These are phyloP conservation scores for Tylopilus subfusipes DNA, from an alignment of 768 basidiomycete genomes.

Conservation along the genomic window DNA sequence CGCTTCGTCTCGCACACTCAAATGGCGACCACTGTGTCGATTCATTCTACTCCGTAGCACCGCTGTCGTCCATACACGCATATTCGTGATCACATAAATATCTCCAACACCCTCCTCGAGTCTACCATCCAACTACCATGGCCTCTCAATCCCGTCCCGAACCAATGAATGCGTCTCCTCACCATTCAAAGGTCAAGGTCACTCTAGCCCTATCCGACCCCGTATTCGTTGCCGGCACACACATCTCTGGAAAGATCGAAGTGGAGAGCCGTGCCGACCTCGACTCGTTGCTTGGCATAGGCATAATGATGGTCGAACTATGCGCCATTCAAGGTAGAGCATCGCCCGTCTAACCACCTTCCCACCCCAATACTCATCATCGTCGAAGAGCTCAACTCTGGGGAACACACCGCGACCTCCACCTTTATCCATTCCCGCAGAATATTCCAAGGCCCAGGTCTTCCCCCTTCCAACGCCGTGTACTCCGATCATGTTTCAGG, in stretches of 20 bases:
- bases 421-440: constrained; percentile 69
- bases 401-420: constrained; percentile 77
- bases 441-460: constrained; percentile 75
- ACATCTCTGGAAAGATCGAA: constrained; percentile 72
- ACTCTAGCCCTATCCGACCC: constrained; percentile 56
- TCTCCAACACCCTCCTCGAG: background rate
- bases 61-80: constrained; percentile 3
- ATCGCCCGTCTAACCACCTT: background rate
- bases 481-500: constrained; percentile 47
- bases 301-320: constrained; percentile 74
- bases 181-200: constrained; percentile 77
- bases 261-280: constrained; percentile 73
- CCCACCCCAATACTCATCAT: constrained; percentile 3
- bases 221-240: constrained; percentile 61
- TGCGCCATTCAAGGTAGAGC: constrained; percentile 63
- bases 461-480: constrained; percentile 84
- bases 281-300: constrained; percentile 62
- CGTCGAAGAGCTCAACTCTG: constrained; percentile 61
- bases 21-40: constrained; percentile 17
- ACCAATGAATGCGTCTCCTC: constrained; percentile 80
- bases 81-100: constrained; percentile 14
- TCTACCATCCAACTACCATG: constrained; percentile 14
- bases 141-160: constrained; percentile 39
- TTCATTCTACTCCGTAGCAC: background rate
- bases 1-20: background rate